Evolutionary conservation across 2,329 filamentous ascomycete genomes (phyloP).

Genomic region (Monosporascus sp.): DNA sequence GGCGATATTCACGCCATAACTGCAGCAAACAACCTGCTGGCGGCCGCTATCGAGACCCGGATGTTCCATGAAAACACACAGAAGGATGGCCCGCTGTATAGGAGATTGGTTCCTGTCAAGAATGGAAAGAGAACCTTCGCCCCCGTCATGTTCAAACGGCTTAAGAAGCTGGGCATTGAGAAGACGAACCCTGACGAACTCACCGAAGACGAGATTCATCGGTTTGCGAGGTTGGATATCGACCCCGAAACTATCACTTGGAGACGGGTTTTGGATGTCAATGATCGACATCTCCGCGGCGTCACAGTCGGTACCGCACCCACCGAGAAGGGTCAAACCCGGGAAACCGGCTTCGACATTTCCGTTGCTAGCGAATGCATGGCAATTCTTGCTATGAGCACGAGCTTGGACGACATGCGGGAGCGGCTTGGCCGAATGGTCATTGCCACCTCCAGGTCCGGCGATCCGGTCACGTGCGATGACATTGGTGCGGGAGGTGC

Average conservation of each 20-base stretch:
- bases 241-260: slow-evolving; percentile 97
- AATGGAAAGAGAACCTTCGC: slow-evolving; percentile 84
- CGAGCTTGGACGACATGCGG: slow-evolving; percentile 79
- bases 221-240: slow-evolving; percentile 92
- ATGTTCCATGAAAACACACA: slow-evolving; percentile 98
- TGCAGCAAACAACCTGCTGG: slow-evolving; percentile 93
- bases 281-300: slow-evolving; percentile 87
- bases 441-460: slow-evolving; percentile 76
- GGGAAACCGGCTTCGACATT: slow-evolving; percentile 94
- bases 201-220: slow-evolving; percentile 79
- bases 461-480: slow-evolving; percentile 92
- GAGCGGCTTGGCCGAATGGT: slow-evolving; percentile 95
- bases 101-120: slow-evolving; percentile 81
- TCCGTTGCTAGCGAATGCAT: slow-evolving; percentile 97
- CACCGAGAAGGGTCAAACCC: slow-evolving; percentile 83
- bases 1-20: slow-evolving; percentile 98
- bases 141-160: slow-evolving; percentile 84
- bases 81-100: slow-evolving; percentile 83
- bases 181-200: slow-evolving; percentile 92
- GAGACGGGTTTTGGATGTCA: slow-evolving; percentile 93
- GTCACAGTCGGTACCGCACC: slow-evolving; percentile 84
- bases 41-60: slow-evolving; percentile 92
- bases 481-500: slow-evolving; percentile 92
- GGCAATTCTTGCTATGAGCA: slow-evolving; percentile 94
- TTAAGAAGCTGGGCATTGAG: slow-evolving; percentile 93